Evolutionary conservation across 2,329 filamentous ascomycete genomes (phyloP).

Genomic region (Ophiostoma ulmi): DNA sequence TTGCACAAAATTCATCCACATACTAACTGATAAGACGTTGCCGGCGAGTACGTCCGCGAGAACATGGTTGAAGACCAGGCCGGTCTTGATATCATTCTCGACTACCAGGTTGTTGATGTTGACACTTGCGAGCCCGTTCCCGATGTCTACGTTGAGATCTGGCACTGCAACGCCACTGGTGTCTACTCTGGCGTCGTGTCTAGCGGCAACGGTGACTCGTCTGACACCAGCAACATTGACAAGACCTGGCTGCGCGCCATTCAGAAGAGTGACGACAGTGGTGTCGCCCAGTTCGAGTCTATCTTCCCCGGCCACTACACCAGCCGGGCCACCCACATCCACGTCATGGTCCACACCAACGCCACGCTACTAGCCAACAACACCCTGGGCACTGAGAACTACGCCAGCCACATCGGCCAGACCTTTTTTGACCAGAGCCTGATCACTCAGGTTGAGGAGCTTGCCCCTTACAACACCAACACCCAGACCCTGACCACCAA

Average conservation of each 20-base stretch:
- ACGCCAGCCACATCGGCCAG: constrained; percentile 54
- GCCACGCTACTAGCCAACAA: constrained; percentile 42
- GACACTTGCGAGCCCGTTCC: constrained; percentile 49
- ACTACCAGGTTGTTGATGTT: constrained; percentile 51
- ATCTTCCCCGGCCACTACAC: constrained; percentile 45
- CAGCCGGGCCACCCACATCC: constrained; percentile 39
- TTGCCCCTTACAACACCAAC: constrained; percentile 43
- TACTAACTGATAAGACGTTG: constrained; percentile 34
- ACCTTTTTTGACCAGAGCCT: constrained; percentile 57
- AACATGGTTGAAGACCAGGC: constrained; percentile 45
- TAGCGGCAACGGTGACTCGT: neutral
- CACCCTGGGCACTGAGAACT: constrained; percentile 44
- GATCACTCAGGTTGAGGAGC: constrained; percentile 44
- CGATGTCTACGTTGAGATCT: constrained; percentile 48
- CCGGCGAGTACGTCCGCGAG: constrained; percentile 46
- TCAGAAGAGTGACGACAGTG: constrained; percentile 39
- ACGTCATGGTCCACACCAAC: constrained; percentile 33
- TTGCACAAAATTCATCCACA: neutral
- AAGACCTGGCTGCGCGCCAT: constrained; percentile 43
- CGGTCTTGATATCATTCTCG: constrained; percentile 46
- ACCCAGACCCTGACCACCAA: constrained; percentile 43
- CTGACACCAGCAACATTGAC: constrained; percentile 36
- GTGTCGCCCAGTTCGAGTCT: constrained; percentile 40
- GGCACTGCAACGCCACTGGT: constrained; percentile 42
- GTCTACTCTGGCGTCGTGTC: constrained; percentile 38